These are phyloP conservation scores for Phyllosticta citrichinensis DNA, from an alignment of 2,329 filamentous ascomycete species.

Conservation along the genomic window DNA sequence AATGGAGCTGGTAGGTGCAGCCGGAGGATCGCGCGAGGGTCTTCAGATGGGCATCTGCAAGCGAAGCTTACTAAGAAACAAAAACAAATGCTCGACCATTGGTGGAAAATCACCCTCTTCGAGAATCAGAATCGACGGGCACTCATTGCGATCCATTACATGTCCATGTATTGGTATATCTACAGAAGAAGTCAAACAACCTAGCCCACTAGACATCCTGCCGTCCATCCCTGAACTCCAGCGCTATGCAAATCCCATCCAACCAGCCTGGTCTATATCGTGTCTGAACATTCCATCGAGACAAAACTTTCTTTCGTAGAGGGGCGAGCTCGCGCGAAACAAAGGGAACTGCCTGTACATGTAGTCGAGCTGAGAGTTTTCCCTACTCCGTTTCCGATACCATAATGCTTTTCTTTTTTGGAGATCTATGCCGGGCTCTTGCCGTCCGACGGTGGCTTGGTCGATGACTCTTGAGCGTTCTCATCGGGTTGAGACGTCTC, in stretches of 20 bases:
- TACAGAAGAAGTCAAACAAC: not conserved
- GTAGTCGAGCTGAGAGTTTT: not conserved
- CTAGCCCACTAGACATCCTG: not conserved
- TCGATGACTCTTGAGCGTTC: not conserved
- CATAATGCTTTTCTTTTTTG: not conserved
- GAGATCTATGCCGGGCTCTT: not conserved
- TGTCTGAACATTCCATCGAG: not conserved
- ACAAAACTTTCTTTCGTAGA: not conserved
- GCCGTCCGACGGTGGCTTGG: not conserved
- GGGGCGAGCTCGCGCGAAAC: not conserved
- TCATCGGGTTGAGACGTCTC: not conserved
- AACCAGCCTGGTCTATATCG: not conserved
- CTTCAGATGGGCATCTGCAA: not conserved
- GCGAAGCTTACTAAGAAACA: not conserved
- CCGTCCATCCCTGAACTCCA: not conserved
- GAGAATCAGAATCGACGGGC: not conserved
- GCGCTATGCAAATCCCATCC: constrained; percentile 2
- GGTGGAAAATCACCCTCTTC: not conserved
- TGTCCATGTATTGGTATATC: not conserved
- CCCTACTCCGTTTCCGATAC: not conserved
- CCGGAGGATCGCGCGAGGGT: not conserved
- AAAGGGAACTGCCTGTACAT: not conserved
- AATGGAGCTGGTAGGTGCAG: not conserved
- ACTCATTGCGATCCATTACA: not conserved
- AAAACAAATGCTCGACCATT: not conserved